Evolutionary conservation across 441 rosid genomes (phyloP), one percentile per base, ranked within the genome.

Genomic region (Adansonia grandidieri): DNA sequence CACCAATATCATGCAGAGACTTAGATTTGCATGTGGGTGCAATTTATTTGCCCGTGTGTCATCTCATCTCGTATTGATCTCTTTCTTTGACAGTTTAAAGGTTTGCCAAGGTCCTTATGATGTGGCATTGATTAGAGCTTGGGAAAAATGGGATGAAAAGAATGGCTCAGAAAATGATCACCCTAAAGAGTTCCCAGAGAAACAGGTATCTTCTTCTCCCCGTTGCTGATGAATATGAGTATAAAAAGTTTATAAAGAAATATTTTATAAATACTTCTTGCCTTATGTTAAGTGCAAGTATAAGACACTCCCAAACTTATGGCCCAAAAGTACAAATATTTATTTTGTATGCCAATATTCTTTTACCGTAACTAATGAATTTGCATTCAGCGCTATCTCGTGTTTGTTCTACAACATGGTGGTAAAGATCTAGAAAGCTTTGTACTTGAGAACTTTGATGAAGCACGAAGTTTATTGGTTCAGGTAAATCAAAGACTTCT

Each of bases 361-460:
- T 20, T 72, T 63, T 75, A 78, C 79, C 60, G 60, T 75, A 32
- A 44, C 19, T 77, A 68, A 69, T 70, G 77, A 72, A 75, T 75
- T 64, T 88, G 76, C 67, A 67, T 84, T 81, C 90, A 96, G 99
- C 80, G 95, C 76, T 93, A 89, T 80, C 89, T 94, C 45, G 92
- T 93, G 77, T 94, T 94, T 87, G 93, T 94, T 79, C 83, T 96
- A 71, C 92, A 90, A 87, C 98, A 96, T 79, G 99, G 99, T 20
- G 99, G 99, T 47, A 89, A 91, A 85, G 98, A 96, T 89, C 97
- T 96, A 74, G 99, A 96, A 87, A 85, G 92, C 83, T 96, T 96
- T 75, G 97, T 94, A 53, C 91, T 96, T 58, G 75, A 81, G 77
- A 93, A 91, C 78, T 93, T 87, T 72, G 91, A 90, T 76, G 99